A percentile compares a stretch with the other conserved stretches of the same genome.
phyloP scores from a whole-genome alignment of 2,329 filamentous ascomycete species.

The Phaeosphaeriaceae sp. region DNA sequence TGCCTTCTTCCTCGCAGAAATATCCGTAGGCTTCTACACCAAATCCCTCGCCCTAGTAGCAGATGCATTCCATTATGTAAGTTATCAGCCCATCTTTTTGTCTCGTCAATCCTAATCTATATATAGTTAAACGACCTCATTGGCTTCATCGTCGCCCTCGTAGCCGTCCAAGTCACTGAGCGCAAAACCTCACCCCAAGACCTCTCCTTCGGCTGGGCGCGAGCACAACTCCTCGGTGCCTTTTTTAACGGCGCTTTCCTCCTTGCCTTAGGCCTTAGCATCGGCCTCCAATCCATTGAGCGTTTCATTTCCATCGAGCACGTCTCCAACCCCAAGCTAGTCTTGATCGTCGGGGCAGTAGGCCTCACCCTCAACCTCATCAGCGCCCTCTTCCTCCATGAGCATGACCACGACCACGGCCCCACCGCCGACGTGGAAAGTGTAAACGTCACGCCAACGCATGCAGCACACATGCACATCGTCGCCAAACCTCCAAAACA shows the following conservation, averaged over 20 bases:
- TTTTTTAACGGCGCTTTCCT: slow-evolving; percentile 84
- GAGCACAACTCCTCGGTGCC: slow-evolving; percentile 73
- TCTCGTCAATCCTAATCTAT: not conserved
- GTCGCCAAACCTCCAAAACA: slow-evolving; percentile 27
- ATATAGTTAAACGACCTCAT: slow-evolving; percentile 73
- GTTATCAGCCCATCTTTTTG: slow-evolving; percentile 26
- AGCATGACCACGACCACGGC: slow-evolving; percentile 49
- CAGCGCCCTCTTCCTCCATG: slow-evolving; percentile 68
- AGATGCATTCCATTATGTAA: slow-evolving; percentile 79
- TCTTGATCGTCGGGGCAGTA: slow-evolving; percentile 72
- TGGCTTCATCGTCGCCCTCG: slow-evolving; percentile 70
- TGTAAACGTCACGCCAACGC: slow-evolving; percentile 19
- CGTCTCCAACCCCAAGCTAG: slow-evolving; percentile 68
- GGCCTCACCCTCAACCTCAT: slow-evolving; percentile 72
- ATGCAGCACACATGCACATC: slow-evolving; percentile 38
- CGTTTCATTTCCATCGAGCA: slow-evolving; percentile 65
- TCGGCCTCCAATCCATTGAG: slow-evolving; percentile 75
- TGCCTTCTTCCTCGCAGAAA: slow-evolving; percentile 56
- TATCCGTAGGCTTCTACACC: slow-evolving; percentile 72
- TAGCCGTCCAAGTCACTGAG: slow-evolving; percentile 66
- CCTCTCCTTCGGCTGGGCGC: slow-evolving; percentile 77
- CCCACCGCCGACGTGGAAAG: slow-evolving; percentile 26
- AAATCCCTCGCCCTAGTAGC: slow-evolving; percentile 74
- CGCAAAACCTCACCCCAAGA: slow-evolving; percentile 62
- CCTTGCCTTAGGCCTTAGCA: slow-evolving; percentile 73